Evolutionary conservation across 768 basidiomycete species (phyloP).

Genomic region (Chalciporus piperatus): DNA sequence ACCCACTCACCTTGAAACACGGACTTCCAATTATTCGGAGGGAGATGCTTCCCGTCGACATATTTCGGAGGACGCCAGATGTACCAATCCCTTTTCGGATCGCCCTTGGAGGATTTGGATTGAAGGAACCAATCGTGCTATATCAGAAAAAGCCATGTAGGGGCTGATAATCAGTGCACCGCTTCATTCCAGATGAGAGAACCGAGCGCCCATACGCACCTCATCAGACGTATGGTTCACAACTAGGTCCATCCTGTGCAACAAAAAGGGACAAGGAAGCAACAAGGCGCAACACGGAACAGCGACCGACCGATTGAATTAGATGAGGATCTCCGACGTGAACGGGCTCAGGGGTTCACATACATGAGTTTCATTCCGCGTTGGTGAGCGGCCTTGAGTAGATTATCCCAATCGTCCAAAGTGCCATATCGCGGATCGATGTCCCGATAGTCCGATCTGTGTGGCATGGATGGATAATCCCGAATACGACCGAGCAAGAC

Average conservation of each 20-base stretch:
- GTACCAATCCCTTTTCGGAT: constrained; percentile 74
- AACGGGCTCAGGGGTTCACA: constrained; percentile 17
- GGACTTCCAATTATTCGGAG: constrained; percentile 76
- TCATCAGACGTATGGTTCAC: constrained; percentile 72
- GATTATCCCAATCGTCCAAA: constrained; percentile 55
- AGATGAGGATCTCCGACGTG: constrained; percentile 12
- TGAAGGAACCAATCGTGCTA: constrained; percentile 73
- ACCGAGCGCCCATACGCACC: constrained; percentile 30
- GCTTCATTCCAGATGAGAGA: neutral
- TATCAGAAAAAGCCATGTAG: neutral
- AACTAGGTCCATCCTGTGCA: constrained; percentile 68
- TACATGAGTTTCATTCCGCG: constrained; percentile 72
- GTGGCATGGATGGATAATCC: constrained; percentile 8
- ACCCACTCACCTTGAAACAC: constrained; percentile 52
- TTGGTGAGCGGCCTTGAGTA: constrained; percentile 52
- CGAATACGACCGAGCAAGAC: neutral
- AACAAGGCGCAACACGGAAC: constrained; percentile 1
- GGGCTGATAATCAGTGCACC: constrained; percentile 3
- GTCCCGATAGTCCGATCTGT: constrained; percentile 61
- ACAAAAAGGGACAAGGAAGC: constrained; percentile 4
- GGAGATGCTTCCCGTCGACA: constrained; percentile 48
- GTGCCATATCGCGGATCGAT: constrained; percentile 68
- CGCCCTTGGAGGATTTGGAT: constrained; percentile 47
- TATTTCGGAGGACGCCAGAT: constrained; percentile 66
- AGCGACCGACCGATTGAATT: constrained; percentile 1